Conservation (phyloP, 2,329 filamentous ascomycete species). For the Alternaria ventricosa region DNA sequence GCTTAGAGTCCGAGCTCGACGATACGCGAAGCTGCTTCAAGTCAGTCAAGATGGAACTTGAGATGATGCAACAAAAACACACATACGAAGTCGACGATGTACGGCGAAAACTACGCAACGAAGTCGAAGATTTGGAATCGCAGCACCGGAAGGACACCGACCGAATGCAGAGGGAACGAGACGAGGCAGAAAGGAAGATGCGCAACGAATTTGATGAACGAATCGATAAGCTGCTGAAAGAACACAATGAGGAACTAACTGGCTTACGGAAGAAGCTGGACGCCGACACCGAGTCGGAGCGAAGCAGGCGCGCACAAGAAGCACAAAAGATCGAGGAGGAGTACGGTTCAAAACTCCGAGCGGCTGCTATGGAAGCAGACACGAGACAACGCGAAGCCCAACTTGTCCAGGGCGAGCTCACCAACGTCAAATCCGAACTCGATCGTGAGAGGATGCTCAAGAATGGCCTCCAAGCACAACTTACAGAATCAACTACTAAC, state of each 20-base stretch:
- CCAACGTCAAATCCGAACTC: slow-evolving; percentile 52
- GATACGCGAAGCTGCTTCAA: slow-evolving; percentile 61
- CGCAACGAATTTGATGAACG: slow-evolving; percentile 59
- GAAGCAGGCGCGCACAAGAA: slow-evolving; percentile 64
- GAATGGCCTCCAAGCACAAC: slow-evolving; percentile 62
- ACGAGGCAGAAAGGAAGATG: slow-evolving; percentile 53
- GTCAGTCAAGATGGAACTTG: slow-evolving; percentile 57
- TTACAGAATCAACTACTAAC: slow-evolving; percentile 51
- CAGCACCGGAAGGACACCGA: slow-evolving; percentile 64
- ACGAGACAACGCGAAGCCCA: slow-evolving; percentile 63
- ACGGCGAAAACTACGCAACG: slow-evolving; percentile 61
- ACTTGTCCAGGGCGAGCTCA: slow-evolving; percentile 58
- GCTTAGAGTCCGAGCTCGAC: slow-evolving; percentile 72
- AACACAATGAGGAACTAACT: slow-evolving; percentile 72
- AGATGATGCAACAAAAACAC: slow-evolving; percentile 60
- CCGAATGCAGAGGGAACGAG: slow-evolving; percentile 59
- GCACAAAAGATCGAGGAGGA: slow-evolving; percentile 68
- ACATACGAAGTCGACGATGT: slow-evolving; percentile 61
- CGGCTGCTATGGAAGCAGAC: slow-evolving; percentile 64
- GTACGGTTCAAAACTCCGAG: slow-evolving; percentile 62
- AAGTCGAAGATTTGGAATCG: slow-evolving; percentile 62
- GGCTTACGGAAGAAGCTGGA: slow-evolving; percentile 68
- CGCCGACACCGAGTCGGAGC: slow-evolving; percentile 71
- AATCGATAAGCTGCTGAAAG: slow-evolving; percentile 63
- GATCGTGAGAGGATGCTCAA: slow-evolving; percentile 68